Base-by-base conservation (phyloP, 169 alveolate species). In the Fabrea salina region DNA sequence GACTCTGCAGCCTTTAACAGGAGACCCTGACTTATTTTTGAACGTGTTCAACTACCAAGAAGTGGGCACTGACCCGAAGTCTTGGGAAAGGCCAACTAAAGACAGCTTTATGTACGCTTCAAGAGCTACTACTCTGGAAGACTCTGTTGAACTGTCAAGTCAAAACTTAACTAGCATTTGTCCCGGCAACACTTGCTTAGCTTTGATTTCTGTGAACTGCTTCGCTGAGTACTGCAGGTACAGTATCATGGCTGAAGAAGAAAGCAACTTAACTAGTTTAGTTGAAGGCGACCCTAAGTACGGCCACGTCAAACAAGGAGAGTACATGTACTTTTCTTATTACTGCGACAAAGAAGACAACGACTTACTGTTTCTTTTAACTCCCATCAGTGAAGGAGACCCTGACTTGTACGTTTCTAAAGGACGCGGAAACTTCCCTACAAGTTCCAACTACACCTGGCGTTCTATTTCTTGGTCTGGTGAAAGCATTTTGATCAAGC, bases 321-420 rank as follows among this genome's bases (percentile, higher is more conserved):
- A 51, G 19, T 72, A 16, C 51, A 43, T n/a, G 43, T 72, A 72
- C 51, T 72, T 27, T 51, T 32, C 66, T 0, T 72, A 50, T 72
- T 72, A 72, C 41, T 50, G 70, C 5, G 51, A 25, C 30, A 51
- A 32, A 50, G 67, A 50, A 22, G 39, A 44, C 0, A 32, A 33
- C 30, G 40, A 67, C 8, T 50, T 72, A 47, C 19, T 30, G 2
- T 30, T 72, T 11, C 13, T 44, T 27, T 49, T 72, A 27, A 72
- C 80, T 1, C 71, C 80, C 0, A 22, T 72, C 2, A 27, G 40
- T 2, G 40, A 44, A 5, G 80, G 80, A 5, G 54, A 72, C 51
- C 80, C 80, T 22, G 80, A 72, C 51, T 22, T 72, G 19, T 72
- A 49, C 51, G 50, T 72, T 11, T 16, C 33, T 49, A 72, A 49